phyloP scores from a whole-genome alignment of 176 grass and related monocot species.

The Oryza nivara region DNA sequence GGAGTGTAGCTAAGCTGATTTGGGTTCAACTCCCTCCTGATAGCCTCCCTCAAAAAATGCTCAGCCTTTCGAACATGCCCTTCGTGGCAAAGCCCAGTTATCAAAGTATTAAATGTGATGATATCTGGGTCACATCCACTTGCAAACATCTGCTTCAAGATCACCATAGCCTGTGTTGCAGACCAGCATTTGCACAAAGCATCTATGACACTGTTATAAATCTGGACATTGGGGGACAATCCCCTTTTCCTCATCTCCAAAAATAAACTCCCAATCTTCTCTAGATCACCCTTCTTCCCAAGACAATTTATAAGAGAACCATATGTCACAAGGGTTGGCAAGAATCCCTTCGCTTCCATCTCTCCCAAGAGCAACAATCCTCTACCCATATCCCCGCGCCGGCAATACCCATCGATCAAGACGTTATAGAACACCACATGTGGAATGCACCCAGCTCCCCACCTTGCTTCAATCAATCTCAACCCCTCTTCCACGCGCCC shows the following conservation, averaged over 20 bases:
- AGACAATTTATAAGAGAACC: constrained; percentile 68
- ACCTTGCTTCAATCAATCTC: constrained; percentile 75
- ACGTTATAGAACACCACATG: constrained; percentile 68
- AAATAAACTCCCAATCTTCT: constrained; percentile 50
- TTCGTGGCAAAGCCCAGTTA: constrained; percentile 66
- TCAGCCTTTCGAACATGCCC: constrained; percentile 49
- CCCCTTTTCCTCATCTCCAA: constrained; percentile 61
- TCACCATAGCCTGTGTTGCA: constrained; percentile 47
- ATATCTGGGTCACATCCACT: constrained; percentile 53
- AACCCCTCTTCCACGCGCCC: constrained; percentile 66
- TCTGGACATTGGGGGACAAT: constrained; percentile 59
- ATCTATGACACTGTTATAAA: constrained; percentile 71
- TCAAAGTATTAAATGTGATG: constrained; percentile 76
- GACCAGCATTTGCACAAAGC: constrained; percentile 54
- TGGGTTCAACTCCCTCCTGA: constrained; percentile 58
- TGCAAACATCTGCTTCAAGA: constrained; percentile 73
- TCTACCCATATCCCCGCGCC: constrained; percentile 43
- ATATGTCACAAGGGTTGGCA: constrained; percentile 67
- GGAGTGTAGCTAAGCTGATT: constrained; percentile 72
- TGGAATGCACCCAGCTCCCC: constrained; percentile 65
- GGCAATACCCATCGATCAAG: constrained; percentile 74
- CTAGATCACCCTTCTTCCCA: constrained; percentile 56
- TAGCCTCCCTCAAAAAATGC: constrained; percentile 57
- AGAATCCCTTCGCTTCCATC: constrained; percentile 72
- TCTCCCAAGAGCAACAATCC: constrained; percentile 57